A percentile compares a stretch with the other conserved stretches of the same genome.
Evolutionary conservation across 345 rosid species (phyloP).

Genomic region (Durio zibethinus): DNA sequence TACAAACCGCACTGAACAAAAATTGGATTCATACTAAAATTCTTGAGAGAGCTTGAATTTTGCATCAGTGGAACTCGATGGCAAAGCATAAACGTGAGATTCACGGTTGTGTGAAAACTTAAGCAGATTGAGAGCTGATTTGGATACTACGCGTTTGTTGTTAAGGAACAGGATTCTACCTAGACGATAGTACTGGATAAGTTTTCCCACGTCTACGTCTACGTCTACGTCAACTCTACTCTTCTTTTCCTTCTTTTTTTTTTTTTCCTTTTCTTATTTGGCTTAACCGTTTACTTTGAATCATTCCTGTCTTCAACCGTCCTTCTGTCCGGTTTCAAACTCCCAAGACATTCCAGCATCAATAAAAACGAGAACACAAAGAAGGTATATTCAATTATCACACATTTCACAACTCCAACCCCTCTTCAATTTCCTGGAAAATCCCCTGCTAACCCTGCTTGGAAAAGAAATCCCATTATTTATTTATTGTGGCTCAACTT

Average conservation of each 20-base stretch:
- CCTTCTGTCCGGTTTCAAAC: slow-evolving; percentile 5
- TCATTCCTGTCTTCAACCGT: slow-evolving; percentile 12
- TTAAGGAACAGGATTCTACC: slow-evolving; percentile 8
- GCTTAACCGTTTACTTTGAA: slow-evolving; percentile 35
- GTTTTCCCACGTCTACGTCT: slow-evolving; percentile 29
- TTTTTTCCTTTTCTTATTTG: neutral
- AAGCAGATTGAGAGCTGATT: neutral
- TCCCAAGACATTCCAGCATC: neutral
- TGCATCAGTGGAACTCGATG: neutral
- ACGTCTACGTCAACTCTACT: slow-evolving; percentile 27
- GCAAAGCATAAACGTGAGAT: neutral
- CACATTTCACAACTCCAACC: neutral
- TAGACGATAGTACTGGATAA: slow-evolving; percentile 13
- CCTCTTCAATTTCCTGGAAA: neutral
- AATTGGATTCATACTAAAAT: neutral
- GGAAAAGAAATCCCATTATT: neutral
- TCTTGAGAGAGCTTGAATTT: neutral
- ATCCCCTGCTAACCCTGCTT: neutral
- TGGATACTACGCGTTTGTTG: neutral
- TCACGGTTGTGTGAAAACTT: neutral
- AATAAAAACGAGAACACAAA: neutral
- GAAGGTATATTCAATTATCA: neutral
- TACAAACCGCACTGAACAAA: neutral
- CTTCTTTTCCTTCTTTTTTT: neutral
- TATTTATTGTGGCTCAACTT: neutral